A percentile compares a stretch with the other conserved stretches of the same genome.
phyloP scores from a whole-genome alignment of 164 flowering plant species.

The Akebia trifoliata region DNA sequence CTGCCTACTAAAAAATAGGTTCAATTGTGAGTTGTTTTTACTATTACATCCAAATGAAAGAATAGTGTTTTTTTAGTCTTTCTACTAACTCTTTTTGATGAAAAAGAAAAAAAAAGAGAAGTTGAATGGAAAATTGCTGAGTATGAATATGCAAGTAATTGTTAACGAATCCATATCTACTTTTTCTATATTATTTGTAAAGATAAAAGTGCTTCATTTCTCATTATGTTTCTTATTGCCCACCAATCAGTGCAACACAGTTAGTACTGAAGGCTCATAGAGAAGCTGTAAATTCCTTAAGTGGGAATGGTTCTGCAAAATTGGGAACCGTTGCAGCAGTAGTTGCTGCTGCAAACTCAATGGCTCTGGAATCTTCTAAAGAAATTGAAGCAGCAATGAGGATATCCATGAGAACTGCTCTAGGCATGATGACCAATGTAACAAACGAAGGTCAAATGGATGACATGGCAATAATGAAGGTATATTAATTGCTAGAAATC shows the following conservation, averaged over 20 bases:
- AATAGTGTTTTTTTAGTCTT: too few species aligned
- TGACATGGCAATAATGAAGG: conserved; percentile 92
- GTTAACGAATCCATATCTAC: too few species aligned
- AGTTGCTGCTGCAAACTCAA: conserved; percentile 96
- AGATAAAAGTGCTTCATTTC: conserved; percentile 2
- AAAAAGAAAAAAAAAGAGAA: too few species aligned
- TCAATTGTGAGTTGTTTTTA: too few species aligned
- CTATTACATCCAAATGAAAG: too few species aligned
- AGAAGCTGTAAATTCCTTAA: conserved; percentile 91
- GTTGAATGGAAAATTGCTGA: too few species aligned
- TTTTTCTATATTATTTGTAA: too few species aligned
- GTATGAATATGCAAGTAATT: too few species aligned
- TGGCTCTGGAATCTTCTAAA: conserved; percentile 79
- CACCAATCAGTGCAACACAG: conserved; percentile 67
- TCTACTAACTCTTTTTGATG: too few species aligned
- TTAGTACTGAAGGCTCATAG: conserved; percentile 87
- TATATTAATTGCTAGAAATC: conserved; percentile 17
- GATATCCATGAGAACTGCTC: conserved; percentile 76
- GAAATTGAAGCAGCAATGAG: conserved; percentile 97
- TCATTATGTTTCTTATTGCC: background rate
- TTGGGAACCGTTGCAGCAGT: conserved; percentile 90
- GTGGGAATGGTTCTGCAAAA: conserved; percentile 83
- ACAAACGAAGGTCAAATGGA: conserved; percentile 75
- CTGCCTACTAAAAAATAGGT: too few species aligned
- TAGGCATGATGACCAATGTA: conserved; percentile 55